Percentiles rank a stretch among this genome's conserved stretches.
phyloP scores from a whole-genome alignment of 345 rosid species.

The Bruguiera gymnorhiza region DNA sequence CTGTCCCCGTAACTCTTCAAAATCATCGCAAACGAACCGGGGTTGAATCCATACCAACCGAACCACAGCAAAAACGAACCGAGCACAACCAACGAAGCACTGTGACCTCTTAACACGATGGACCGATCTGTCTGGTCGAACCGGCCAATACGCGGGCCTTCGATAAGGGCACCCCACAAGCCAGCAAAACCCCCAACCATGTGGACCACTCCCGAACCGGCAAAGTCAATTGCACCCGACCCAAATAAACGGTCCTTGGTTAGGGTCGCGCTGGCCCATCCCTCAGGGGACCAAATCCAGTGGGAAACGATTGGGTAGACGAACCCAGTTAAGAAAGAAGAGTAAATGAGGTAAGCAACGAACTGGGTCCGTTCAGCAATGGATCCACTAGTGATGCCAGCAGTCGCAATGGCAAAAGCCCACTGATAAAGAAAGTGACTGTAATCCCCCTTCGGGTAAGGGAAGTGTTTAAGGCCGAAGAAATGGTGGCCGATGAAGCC shows the following conservation, averaged over 20 bases:
- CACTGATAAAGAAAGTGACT: conserved; percentile 58
- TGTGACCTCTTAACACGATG: conserved; percentile 34
- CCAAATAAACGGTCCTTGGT: conserved; percentile 35
- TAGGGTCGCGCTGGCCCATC: conserved; percentile 55
- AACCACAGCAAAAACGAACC: conserved; percentile 39
- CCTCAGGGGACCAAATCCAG: conserved; percentile 64
- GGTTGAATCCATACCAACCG: conserved; percentile 47
- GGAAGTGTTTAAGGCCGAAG: conserved; percentile 22
- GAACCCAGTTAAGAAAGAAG: conserved; percentile 58
- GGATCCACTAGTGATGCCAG: conserved; percentile 63
- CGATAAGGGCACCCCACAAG: conserved; percentile 43
- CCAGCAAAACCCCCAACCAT: conserved; percentile 49
- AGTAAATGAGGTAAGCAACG: conserved; percentile 59
- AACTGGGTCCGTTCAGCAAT: conserved; percentile 75
- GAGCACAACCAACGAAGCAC: conserved; percentile 37
- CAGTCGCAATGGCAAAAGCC: conserved; percentile 63
- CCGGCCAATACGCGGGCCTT: conserved; percentile 40
- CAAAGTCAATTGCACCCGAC: conserved; percentile 43
- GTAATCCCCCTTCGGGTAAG: conserved; percentile 26
- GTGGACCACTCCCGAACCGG: conserved; percentile 48
- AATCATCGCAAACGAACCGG: conserved; percentile 34
- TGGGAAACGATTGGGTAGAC: conserved; percentile 64
- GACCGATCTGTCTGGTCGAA: conserved; percentile 29
- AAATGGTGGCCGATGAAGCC: conserved; percentile 30
- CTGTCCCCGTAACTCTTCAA: conserved; percentile 16